phyloP scores from a whole-genome alignment of 345 rosid species.

The Citrus trifoliata region DNA sequence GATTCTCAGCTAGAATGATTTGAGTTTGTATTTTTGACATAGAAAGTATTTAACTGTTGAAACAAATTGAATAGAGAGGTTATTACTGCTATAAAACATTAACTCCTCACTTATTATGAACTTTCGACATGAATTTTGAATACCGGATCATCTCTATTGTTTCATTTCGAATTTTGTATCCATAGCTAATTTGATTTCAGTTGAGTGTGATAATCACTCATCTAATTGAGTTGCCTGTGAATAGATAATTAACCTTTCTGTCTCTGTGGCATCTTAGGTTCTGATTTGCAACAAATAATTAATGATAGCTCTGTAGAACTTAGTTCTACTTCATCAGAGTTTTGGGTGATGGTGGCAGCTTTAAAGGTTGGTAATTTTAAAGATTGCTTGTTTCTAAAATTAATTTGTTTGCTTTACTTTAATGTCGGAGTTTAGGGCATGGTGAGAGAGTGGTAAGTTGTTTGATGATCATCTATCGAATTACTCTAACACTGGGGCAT shows the following conservation, averaged over 20 bases:
- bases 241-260: conserved; percentile 1
- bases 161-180: background rate
- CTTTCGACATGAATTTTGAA: background rate
- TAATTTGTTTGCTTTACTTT: background rate
- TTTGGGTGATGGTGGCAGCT: conserved; percentile 99
- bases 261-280: conserved; percentile 35
- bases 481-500: background rate
- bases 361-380: conserved; percentile 62
- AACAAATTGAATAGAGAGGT: background rate
- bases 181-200: background rate
- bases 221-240: background rate
- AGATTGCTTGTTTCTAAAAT: conserved; percentile 9
- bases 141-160: background rate
- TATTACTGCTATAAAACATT: background rate
- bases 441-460: background rate
- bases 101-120: background rate
- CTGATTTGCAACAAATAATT: conserved; percentile 57
- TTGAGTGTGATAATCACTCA: background rate
- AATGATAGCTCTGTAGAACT: conserved; percentile 65
- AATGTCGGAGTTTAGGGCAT: background rate
- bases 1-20: background rate
- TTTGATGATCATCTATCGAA: background rate
- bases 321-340: conserved; percentile 66
- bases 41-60: background rate
- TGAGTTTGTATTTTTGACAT: background rate